Conservation (phyloP, 805 yeast genomes). For the Wickerhamiella domercqiae region DNA sequence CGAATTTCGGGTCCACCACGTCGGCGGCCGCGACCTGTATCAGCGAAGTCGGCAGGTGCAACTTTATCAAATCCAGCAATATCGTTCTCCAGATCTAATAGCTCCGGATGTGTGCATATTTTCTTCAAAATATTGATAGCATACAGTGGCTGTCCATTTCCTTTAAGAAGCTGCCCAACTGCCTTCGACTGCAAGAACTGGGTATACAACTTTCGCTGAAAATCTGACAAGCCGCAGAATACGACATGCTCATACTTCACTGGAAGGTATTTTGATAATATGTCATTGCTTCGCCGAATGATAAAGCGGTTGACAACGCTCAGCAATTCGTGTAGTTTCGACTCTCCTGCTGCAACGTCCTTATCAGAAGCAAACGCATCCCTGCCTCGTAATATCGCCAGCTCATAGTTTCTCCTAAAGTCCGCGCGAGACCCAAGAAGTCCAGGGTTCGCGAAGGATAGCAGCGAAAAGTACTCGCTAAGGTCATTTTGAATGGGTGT, state of each 20-base stretch:
- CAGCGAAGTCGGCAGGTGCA: slow-evolving; percentile 60
- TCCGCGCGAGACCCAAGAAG: slow-evolving; percentile 70
- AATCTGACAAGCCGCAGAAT: slow-evolving; percentile 68
- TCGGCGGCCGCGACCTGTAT: slow-evolving; percentile 34
- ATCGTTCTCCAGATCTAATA: slow-evolving; percentile 61
- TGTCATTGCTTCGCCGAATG: slow-evolving; percentile 89
- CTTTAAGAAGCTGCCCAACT: slow-evolving; percentile 43
- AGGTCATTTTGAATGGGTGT: slow-evolving; percentile 95
- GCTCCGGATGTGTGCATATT: slow-evolving; percentile 86
- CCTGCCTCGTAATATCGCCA: slow-evolving; percentile 65
- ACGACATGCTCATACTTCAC: slow-evolving; percentile 94
- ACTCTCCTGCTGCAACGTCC: slow-evolving; percentile 55
- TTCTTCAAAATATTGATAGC: slow-evolving; percentile 83
- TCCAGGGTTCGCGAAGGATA: slow-evolving; percentile 91
- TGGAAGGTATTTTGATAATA: slow-evolving; percentile 83
- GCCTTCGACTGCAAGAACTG: slow-evolving; percentile 70
- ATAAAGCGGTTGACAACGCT: slow-evolving; percentile 74
- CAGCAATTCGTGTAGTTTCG: slow-evolving; percentile 53
- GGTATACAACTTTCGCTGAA: slow-evolving; percentile 57
- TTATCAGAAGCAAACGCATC: slow-evolving; percentile 79
- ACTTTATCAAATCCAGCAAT: slow-evolving; percentile 46
- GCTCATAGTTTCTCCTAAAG: slow-evolving; percentile 72
- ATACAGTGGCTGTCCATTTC: slow-evolving; percentile 59
- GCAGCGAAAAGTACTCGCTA: slow-evolving; percentile 79
- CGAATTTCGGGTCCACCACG: slow-evolving; percentile 44